phyloP scores from a whole-genome alignment of 495 filamentous ascomycete species.

The Usnea hakonensis region DNA sequence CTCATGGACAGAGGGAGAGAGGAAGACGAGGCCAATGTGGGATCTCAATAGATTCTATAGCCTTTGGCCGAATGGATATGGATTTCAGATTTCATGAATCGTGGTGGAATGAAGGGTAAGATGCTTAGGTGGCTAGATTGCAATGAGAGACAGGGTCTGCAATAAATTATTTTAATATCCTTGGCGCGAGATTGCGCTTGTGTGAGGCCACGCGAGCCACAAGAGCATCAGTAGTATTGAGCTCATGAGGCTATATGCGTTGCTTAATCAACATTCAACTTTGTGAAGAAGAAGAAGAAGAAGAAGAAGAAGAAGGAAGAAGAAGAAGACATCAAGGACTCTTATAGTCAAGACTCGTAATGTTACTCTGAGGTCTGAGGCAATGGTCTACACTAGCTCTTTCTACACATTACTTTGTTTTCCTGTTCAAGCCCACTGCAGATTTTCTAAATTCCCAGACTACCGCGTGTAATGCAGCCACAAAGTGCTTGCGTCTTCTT shows the following conservation, averaged over 20 bases:
- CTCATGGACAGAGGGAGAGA: constrained; percentile 5
- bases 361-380: neutral
- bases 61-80: neutral
- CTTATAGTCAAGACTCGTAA: neutral
- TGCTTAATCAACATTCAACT: too few species aligned
- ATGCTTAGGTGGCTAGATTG: constrained; percentile 14
- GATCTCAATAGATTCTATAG: neutral
- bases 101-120: neutral
- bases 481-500: neutral
- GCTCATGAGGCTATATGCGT: neutral
- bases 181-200: constrained; percentile 9
- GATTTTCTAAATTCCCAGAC: neutral
- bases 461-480: neutral
- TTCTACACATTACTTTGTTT: neutral
- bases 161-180: too few species aligned
- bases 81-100: neutral
- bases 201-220: neutral
- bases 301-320: too few species aligned
- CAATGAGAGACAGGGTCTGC: too few species aligned
- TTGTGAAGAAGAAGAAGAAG: too few species aligned
- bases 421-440: neutral
- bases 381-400: neutral
- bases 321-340: neutral
- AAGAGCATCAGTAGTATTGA: neutral
- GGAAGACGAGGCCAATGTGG: too few species aligned